Evolutionary conservation across 306 rosid genomes (phyloP), one percentile per base, ranked within the genome.

Genomic region (Cicer yamashitae): DNA sequence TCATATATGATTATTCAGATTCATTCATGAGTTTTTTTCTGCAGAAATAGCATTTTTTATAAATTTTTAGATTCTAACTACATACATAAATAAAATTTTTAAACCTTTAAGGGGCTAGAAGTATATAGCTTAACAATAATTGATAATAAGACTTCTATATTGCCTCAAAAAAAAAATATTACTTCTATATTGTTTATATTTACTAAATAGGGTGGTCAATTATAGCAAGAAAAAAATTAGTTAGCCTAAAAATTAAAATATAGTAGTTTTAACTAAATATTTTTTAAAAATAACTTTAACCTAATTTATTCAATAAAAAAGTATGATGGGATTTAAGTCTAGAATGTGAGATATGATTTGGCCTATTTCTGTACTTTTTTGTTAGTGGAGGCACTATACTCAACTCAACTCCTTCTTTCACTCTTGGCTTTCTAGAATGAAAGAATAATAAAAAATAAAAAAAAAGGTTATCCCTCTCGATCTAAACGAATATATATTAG

Each of bases 381-480:
- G 51, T 8, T 41, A 37, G 66, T 60, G 66, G 66, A 34, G 66
- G 66, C 13, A 15, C 43, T 41, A 25, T 25, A 25, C 50, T 64
- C 43, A n/a, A 41, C 34, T 64, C 70, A 17, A 63, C 47, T 40
- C 52, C 44, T 37, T 60, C 34, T 25, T 60, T 65, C 8, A 43
- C 8, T 65, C 8, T 10, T 15, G 50, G 48, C 9, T 41, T 64
- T 39, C 14, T 40, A 63, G 47, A 14, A 14, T 59, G 43, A 12
- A 59, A 59, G 12, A 30, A 30, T 2, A 56, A 56, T 56, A 50
- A 9, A 10, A 22, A 10, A 22, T 20, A 10, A 58, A 12, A 61
- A 58, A 63, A 63, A 61, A 66, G 3, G 22, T 67, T 46, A 46
- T 46, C 73, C 18, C 71, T 66, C 39, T 46, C 22, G 8, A 46